A percentile compares a stretch with the other conserved stretches of the same genome.
Conservation (phyloP, 2,329 filamentous ascomycete genomes). For the Penicillium sp. region DNA sequence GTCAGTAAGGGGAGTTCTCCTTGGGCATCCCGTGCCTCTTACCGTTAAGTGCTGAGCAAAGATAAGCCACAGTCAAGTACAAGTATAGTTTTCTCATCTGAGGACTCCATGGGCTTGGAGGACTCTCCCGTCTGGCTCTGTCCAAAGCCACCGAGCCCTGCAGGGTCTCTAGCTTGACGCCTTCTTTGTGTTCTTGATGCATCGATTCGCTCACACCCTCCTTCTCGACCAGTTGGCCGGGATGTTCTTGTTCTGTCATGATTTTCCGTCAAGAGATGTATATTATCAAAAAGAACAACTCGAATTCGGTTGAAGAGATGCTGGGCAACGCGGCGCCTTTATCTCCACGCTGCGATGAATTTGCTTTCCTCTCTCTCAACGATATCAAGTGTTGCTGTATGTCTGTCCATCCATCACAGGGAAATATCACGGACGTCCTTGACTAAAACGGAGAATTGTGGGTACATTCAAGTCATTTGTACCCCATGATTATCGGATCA, state of each 20-base stretch:
- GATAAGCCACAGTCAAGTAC: slow-evolving; percentile 6
- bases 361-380: background rate
- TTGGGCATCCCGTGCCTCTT: background rate
- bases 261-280: background rate
- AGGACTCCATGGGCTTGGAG: slow-evolving; percentile 10
- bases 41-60: slow-evolving; percentile 12
- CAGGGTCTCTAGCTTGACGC: slow-evolving; percentile 9
- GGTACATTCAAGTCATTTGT: too few species aligned
- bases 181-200: slow-evolving; percentile 8
- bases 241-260: background rate
- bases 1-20: background rate
- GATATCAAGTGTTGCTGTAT: background rate
- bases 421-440: background rate
- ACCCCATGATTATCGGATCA: background rate
- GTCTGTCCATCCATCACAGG: background rate
- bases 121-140: slow-evolving; percentile 4
- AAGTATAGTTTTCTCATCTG: slow-evolving; percentile 10
- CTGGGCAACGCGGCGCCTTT: background rate
- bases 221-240: background rate
- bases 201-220: background rate
- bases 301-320: background rate
- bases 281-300: background rate
- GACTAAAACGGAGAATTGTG: background rate
- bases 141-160: slow-evolving; percentile 14
- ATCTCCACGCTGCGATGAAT: background rate